Evolutionary conservation across 257 asterid genomes (phyloP).

Genomic region (Apocynum venetum): DNA sequence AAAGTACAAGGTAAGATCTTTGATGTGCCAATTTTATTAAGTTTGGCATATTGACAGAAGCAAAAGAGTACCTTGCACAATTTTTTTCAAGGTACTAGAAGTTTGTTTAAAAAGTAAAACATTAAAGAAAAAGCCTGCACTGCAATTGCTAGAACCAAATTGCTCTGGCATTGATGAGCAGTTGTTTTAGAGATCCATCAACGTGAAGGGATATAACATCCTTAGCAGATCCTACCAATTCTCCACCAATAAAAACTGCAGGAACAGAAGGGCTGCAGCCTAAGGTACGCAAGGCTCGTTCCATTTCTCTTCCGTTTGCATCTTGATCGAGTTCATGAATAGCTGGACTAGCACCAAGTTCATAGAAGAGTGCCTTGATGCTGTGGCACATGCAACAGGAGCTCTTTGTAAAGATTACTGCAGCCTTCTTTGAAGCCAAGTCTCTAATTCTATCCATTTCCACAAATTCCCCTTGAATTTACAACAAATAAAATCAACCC

Average conservation of each 20-base stretch:
- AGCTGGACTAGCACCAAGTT: slow-evolving; percentile 74
- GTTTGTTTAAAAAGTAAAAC: neutral
- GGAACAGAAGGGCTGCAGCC: slow-evolving; percentile 79
- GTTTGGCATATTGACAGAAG: slow-evolving; percentile 15
- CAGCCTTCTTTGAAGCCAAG: slow-evolving; percentile 63
- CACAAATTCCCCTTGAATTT: neutral
- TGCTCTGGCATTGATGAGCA: slow-evolving; percentile 62
- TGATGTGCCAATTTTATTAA: slow-evolving; percentile 14
- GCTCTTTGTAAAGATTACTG: slow-evolving; percentile 80
- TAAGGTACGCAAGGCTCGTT: slow-evolving; percentile 44
- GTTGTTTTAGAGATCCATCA: slow-evolving; percentile 64
- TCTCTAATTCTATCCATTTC: slow-evolving; percentile 61
- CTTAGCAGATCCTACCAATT: slow-evolving; percentile 57
- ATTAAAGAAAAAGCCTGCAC: neutral
- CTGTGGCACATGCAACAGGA: slow-evolving; percentile 89
- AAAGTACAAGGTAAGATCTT: neutral
- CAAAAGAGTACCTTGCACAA: slow-evolving; percentile 10
- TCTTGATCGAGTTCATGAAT: slow-evolving; percentile 70
- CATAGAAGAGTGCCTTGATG: slow-evolving; percentile 69
- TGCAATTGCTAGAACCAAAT: slow-evolving; percentile 50
- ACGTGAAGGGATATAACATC: slow-evolving; percentile 68
- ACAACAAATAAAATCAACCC: neutral
- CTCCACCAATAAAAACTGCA: slow-evolving; percentile 70
- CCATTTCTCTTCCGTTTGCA: slow-evolving; percentile 56
- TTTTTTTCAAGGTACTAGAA: slow-evolving; percentile 1